Evolutionary conservation across 495 filamentous ascomycete species (phyloP).

Genomic region (Cercophora samala): DNA sequence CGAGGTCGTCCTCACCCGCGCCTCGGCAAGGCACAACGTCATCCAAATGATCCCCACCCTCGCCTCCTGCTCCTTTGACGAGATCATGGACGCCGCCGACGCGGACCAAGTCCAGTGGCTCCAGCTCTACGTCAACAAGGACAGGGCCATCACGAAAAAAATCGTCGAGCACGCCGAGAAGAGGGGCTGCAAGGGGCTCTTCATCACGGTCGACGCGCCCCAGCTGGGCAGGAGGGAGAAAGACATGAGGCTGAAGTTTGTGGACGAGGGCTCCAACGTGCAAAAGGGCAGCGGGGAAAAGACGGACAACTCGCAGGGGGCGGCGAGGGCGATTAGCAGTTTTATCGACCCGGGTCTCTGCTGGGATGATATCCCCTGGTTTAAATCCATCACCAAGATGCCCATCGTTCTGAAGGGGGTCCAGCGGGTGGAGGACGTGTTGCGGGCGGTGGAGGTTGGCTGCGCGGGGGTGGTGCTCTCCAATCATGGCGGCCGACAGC

Average conservation of each 20-base stretch:
- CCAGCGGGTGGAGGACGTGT: conserved; percentile 90
- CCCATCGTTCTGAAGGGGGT: conserved; percentile 96
- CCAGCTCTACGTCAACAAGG: conserved; percentile 97
- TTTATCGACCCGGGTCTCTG: conserved; percentile 91
- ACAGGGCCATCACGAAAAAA: conserved; percentile 82
- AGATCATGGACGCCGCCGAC: conserved; percentile 81
- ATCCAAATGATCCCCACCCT: conserved; percentile 97
- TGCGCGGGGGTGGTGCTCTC: conserved; percentile 92
- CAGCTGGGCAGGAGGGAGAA: conserved; percentile 94
- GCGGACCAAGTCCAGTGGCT: conserved; percentile 92
- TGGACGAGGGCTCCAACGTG: conserved; percentile 78
- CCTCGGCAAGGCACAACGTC: conserved; percentile 79
- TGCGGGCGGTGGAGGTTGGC: conserved; percentile 76
- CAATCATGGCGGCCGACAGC: conserved; percentile 96
- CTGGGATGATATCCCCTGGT: conserved; percentile 97
- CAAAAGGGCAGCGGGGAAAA: conserved; percentile 57
- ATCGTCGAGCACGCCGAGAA: conserved; percentile 90
- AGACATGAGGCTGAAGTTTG: conserved; percentile 90
- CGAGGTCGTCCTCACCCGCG: conserved; percentile 83
- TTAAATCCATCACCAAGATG: conserved; percentile 88
- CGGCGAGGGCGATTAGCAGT: conserved; percentile 81
- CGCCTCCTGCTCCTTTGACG: conserved; percentile 97
- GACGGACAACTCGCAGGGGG: conserved; percentile 85
- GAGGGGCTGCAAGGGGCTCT: conserved; percentile 91
- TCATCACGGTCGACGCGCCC: conserved; percentile 97